These are phyloP conservation scores for Rhynchosporium agropyri DNA, from an alignment of 2,329 filamentous ascomycete genomes.

Conservation along the genomic window DNA sequence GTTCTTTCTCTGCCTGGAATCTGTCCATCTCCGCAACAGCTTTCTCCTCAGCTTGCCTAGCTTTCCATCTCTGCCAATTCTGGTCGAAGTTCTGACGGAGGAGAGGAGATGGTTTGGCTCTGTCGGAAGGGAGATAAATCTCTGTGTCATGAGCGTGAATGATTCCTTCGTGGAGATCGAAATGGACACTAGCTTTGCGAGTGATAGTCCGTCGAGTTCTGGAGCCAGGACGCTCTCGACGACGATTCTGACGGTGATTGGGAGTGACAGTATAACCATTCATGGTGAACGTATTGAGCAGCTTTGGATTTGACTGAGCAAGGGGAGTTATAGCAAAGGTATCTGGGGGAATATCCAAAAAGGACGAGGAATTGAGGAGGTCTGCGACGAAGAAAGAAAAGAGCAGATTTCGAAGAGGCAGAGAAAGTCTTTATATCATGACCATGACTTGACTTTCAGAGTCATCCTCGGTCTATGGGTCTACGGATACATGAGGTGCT, in stretches of 20 bases:
- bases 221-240: constrained; percentile 41
- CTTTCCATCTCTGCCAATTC: constrained; percentile 41
- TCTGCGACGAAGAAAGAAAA: constrained; percentile 33
- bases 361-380: constrained; percentile 30
- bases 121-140: constrained; percentile 37
- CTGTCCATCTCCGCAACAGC: constrained; percentile 34
- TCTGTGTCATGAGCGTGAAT: constrained; percentile 35
- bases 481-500: constrained; percentile 8
- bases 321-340: neutral
- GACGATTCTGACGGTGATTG: constrained; percentile 39
- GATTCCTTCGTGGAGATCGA: constrained; percentile 36
- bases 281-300: constrained; percentile 29
- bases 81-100: constrained; percentile 41
- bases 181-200: constrained; percentile 34
- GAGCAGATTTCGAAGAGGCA: constrained; percentile 15
- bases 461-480: constrained; percentile 23
- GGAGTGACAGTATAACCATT: constrained; percentile 33
- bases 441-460: constrained; percentile 18
- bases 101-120: constrained; percentile 37
- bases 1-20: constrained; percentile 36
- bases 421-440: constrained; percentile 30
- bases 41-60: constrained; percentile 37
- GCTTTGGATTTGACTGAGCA: neutral
- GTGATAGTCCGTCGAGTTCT: constrained; percentile 38
- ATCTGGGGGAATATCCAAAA: constrained; percentile 20